phyloP scores from a whole-genome alignment of 129 eudicot genomes.

The Pittosporum tobira region DNA sequence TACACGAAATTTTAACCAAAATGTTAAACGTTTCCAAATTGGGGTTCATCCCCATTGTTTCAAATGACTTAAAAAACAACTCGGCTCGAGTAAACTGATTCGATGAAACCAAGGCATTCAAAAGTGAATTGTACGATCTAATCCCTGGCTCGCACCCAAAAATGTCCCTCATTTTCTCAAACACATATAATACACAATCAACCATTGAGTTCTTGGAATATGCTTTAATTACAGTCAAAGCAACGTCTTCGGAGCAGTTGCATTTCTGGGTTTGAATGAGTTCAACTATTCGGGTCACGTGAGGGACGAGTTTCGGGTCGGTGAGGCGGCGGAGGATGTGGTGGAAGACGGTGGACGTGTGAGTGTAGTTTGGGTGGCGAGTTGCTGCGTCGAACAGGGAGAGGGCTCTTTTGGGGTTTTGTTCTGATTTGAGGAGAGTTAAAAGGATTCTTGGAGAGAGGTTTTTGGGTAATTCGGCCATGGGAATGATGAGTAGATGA shows the following conservation, averaged over 20 bases:
- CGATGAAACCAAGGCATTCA: slow-evolving; percentile 48
- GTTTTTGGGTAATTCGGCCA: slow-evolving; percentile 39
- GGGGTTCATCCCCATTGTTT: slow-evolving; percentile 52
- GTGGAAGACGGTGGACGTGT: slow-evolving; percentile 41
- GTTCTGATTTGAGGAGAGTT: slow-evolving; percentile 50
- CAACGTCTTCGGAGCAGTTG: slow-evolving; percentile 52
- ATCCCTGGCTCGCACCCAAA: slow-evolving; percentile 80
- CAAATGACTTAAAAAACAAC: slow-evolving; percentile 42
- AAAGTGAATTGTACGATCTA: slow-evolving; percentile 51
- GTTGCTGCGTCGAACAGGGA: slow-evolving; percentile 48
- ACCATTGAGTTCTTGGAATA: slow-evolving; percentile 42
- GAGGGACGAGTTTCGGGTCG: slow-evolving; percentile 27
- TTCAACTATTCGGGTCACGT: slow-evolving; percentile 33
- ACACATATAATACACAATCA: slow-evolving; percentile 38
- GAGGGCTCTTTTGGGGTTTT: slow-evolving; percentile 45
- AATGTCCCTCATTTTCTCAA: slow-evolving; percentile 44
- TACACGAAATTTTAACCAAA: slow-evolving; percentile 58
- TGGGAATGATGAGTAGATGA: slow-evolving; percentile 7
- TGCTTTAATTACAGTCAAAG: slow-evolving; percentile 42
- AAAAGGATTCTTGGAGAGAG: slow-evolving; percentile 41
- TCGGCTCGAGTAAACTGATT: slow-evolving; percentile 40
- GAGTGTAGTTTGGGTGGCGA: slow-evolving; percentile 40
- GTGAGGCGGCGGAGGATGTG: slow-evolving; percentile 66
- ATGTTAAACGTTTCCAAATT: slow-evolving; percentile 61
- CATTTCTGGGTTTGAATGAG: slow-evolving; percentile 35